These are phyloP conservation scores for Podospora pseudopauciseta DNA, from an alignment of 495 filamentous ascomycete genomes.

Conservation along the genomic window DNA sequence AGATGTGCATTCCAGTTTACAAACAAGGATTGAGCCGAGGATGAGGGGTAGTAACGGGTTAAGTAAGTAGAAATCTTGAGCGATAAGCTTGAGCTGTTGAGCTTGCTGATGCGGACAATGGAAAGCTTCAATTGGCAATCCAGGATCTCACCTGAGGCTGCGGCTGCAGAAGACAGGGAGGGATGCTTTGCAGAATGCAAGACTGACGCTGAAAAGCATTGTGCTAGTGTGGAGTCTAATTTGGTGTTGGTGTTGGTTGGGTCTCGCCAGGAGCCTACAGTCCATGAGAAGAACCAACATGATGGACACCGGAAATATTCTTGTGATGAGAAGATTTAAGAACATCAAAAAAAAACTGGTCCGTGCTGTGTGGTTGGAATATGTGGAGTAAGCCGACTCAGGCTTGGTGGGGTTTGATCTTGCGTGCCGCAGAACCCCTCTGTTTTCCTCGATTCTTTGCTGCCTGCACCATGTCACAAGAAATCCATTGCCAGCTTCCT, in stretches of 20 bases:
- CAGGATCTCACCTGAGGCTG: too few species aligned
- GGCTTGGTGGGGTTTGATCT: background rate
- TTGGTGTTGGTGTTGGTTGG: too few species aligned
- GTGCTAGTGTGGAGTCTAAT: background rate
- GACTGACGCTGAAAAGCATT: background rate
- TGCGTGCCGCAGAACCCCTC: slow-evolving; percentile 4
- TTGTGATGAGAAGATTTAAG: too few species aligned
- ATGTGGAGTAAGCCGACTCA: too few species aligned
- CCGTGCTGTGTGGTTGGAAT: background rate
- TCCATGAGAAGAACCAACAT: background rate
- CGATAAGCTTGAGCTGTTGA: background rate
- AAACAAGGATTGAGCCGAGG: background rate
- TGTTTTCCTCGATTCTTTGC: background rate
- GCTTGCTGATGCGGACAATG: too few species aligned
- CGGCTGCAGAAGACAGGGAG: background rate
- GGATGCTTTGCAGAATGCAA: background rate
- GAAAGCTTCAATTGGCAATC: too few species aligned
- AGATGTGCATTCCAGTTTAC: background rate
- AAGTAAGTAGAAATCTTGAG: too few species aligned
- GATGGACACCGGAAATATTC: too few species aligned
- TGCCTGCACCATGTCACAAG: background rate
- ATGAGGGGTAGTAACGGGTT: background rate
- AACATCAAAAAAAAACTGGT: too few species aligned
- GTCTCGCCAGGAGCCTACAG: background rate
- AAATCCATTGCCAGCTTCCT: background rate